Conservation (phyloP, 495 filamentous ascomycete species). For the Penicillium chermesinum region DNA sequence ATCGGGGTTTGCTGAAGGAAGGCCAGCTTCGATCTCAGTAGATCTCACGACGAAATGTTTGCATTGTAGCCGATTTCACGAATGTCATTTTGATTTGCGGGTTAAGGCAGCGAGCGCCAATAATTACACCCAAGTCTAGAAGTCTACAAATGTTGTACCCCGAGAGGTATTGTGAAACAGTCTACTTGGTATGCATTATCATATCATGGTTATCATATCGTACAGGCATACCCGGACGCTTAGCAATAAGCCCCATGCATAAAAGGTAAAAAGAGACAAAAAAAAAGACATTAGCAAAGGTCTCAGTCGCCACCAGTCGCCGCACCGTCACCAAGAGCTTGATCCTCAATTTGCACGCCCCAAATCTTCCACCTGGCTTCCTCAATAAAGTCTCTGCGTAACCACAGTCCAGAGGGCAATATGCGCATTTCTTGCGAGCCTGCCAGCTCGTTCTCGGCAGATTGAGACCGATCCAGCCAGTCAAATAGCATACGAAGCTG, state of each 20-base stretch:
- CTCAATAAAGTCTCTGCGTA: constrained; percentile 40
- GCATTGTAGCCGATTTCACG: not conserved
- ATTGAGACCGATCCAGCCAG: constrained; percentile 58
- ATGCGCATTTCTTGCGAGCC: constrained; percentile 25
- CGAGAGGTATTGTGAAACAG: not conserved
- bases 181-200: constrained; percentile 9
- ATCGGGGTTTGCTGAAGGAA: constrained; percentile 38
- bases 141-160: not conserved
- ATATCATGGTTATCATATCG: constrained; percentile 16
- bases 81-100: not conserved
- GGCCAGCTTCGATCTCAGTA: constrained; percentile 30
- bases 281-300: not conserved
- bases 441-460: constrained; percentile 29
- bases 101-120: no score
- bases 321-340: constrained; percentile 47
- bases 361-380: constrained; percentile 43
- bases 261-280: constrained; percentile 1
- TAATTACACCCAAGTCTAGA: not conserved
- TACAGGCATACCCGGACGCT: constrained; percentile 10
- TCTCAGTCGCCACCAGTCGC: not conserved
- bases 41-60: not conserved
- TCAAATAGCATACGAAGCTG: constrained; percentile 75
- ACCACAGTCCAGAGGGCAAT: constrained; percentile 30
- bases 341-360: constrained; percentile 57
- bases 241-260: not conserved